These are phyloP conservation scores for Spizellomyces sp. DNA, from an alignment of 192 early-diverging fungal species.

Conservation along the genomic window DNA sequence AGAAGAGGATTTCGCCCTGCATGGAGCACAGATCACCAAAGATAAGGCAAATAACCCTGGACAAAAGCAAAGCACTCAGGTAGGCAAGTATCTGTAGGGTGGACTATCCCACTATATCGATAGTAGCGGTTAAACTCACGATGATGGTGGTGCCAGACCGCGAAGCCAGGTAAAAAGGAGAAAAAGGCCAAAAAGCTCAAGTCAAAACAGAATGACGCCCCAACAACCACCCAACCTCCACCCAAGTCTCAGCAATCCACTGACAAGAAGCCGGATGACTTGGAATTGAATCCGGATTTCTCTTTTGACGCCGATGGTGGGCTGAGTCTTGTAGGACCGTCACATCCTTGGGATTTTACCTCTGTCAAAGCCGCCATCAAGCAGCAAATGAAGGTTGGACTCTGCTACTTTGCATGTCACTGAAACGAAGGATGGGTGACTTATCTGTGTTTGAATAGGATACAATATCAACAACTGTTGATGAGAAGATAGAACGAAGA, in stretches of 20 bases:
- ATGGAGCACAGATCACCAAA: background rate
- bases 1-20: background rate
- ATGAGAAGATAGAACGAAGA: conserved; percentile 35
- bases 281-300: conserved; percentile 73
- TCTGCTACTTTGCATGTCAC: background rate
- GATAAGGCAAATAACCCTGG: background rate
- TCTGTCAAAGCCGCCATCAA: conserved; percentile 75
- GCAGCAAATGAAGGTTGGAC: conserved; percentile 34
- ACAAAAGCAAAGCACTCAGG: background rate
- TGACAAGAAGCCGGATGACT: conserved; percentile 13
- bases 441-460: background rate
- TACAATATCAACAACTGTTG: conserved; percentile 21
- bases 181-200: no score
- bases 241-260: no score
- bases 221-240: no score
- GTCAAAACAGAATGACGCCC: no score
- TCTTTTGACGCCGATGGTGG: conserved; percentile 78
- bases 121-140: no score
- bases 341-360: conserved; percentile 80
- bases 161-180: no score
- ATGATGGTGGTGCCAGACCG: no score
- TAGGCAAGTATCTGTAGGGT: no score
- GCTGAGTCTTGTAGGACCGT: conserved; percentile 50
- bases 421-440: background rate
- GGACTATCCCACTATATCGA: no score